phyloP scores from a whole-genome alignment of 164 flowering plant genomes.

The Aristolochia contorta region DNA sequence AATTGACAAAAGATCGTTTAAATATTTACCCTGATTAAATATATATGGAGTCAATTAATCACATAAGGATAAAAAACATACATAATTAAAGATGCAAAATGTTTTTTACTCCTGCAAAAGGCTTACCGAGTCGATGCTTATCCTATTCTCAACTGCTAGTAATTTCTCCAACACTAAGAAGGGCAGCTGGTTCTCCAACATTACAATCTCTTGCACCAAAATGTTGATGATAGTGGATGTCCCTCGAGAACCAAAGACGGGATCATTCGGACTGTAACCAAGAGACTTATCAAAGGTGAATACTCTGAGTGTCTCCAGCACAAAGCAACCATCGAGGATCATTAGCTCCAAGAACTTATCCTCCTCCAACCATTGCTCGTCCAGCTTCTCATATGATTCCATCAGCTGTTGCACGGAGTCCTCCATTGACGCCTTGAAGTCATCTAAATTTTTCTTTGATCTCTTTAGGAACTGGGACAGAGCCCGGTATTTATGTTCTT shows the following conservation, averaged over 20 bases:
- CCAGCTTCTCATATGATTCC: conserved; percentile 3
- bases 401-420: neutral
- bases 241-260: conserved; percentile 4
- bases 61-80: too few species aligned
- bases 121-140: neutral
- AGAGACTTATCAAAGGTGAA: neutral
- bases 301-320: conserved; percentile 8
- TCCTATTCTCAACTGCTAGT: conserved; percentile 1
- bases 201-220: conserved; percentile 3
- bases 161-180: conserved; percentile 5
- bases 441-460: neutral
- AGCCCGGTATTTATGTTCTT: conserved; percentile 12
- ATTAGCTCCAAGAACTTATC: conserved; percentile 10
- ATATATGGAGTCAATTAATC: too few species aligned
- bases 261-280: conserved; percentile 6
- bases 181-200: conserved; percentile 13
- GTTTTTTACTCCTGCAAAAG: too few species aligned
- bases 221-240: neutral
- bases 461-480: conserved; percentile 7
- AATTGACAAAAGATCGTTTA: conserved; percentile 2
- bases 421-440: neutral
- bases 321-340: conserved; percentile 10
- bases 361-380: neutral
- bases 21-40: neutral
- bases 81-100: too few species aligned